Percentiles rank a stretch among this genome's conserved stretches.
Evolutionary conservation across 148 eudicot genomes (phyloP).

Genomic region (Rheum nobile): DNA sequence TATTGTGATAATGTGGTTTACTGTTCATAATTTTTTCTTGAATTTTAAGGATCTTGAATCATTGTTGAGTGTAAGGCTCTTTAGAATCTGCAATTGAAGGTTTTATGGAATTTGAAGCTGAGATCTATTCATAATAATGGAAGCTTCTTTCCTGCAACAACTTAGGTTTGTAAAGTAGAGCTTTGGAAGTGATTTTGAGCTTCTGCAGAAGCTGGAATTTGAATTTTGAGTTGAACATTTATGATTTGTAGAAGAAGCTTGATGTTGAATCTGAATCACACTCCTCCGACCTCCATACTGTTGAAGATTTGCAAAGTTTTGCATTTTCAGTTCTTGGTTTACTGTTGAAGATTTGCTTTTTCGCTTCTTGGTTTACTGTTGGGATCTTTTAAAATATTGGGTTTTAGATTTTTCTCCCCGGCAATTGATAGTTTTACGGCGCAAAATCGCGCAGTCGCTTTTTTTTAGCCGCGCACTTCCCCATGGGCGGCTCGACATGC

Average conservation of each 20-base stretch:
- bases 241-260: background rate
- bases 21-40: background rate
- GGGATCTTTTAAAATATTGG: no score
- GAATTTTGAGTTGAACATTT: background rate
- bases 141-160: background rate
- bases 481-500: no score
- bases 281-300: no score
- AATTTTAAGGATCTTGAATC: background rate
- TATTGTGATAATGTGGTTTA: background rate
- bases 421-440: no score
- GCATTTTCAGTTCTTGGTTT: no score
- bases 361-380: no score
- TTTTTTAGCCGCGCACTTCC: no score
- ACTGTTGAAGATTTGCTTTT: no score
- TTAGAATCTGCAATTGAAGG: background rate
- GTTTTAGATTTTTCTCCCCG: no score
- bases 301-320: no score
- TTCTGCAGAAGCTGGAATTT: background rate
- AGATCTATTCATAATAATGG: background rate
- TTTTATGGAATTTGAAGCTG: background rate
- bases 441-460: no score
- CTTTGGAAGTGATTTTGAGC: background rate
- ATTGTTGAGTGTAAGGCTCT: background rate
- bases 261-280: no score
- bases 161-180: background rate